Evolutionary conservation across 176 grass and related monocot species (phyloP), one percentile per base, ranked within the genome.

Genomic region (Aechmea fasciata): DNA sequence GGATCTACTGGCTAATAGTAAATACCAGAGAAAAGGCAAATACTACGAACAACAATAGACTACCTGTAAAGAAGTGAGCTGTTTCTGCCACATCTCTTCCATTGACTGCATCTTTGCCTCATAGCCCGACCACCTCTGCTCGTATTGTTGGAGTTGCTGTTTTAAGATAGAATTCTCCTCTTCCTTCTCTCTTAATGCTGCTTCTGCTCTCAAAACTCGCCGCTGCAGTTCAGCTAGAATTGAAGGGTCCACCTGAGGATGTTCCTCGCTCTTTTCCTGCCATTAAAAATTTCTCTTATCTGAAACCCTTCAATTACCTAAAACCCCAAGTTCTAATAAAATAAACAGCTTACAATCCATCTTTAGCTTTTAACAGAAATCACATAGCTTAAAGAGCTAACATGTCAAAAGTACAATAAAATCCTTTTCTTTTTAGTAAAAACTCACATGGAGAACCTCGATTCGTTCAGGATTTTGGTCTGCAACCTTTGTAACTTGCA

Each of bases 61-160:
- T 65, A 99, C 94, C 89, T 99, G 94, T 66, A 99, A 67, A 70
- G 94, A 87, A 67, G 86, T 79, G 50, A 99, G 80, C 63, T 99
- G 87, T 71, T 89, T 93, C 86, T 90, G 83, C 89, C 90, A 93
- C 49, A 77, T 74, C 13, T 88, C 81, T 78, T 93, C 90, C 90
- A 99, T 90, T 26, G 69, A 76, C 78, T 99, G 93, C 94, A 99
- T 99, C 87, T 85, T 93, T 26, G 64, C 78, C 65, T 93, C 94
- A 75, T 99, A 99, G 9, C 90, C 87, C 10, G 73, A 81, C 89
- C 94, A 99, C 55, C 86, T 90, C 57, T 80, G 87, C 80, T 99
- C 90, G 50, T 93, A 93, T 6, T 90, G 89, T 79, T 92, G 82
- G 68, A 99, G 70, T 49, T 84, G 89, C 53, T 79, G 82, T 80